Conservation (phyloP, 2,329 filamentous ascomycete species). For the Calonectria hongkongensis region DNA sequence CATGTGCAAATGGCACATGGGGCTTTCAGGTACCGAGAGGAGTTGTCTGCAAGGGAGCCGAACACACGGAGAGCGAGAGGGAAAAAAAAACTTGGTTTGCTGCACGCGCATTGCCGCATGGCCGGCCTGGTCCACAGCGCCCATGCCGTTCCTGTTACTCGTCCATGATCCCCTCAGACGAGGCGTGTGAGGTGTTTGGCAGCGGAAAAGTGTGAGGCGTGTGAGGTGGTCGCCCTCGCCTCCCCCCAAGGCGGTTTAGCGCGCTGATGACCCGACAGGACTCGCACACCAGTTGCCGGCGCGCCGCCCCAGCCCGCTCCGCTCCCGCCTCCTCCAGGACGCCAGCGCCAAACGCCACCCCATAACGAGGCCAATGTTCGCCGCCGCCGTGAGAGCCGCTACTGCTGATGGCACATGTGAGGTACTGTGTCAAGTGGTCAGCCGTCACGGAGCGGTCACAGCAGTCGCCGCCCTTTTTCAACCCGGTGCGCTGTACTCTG, state of each 20-base stretch:
- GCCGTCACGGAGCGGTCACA: constrained; percentile 16
- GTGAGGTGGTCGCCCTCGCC: constrained; percentile 23
- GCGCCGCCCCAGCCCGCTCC: constrained; percentile 40
- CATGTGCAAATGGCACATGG: constrained; percentile 41
- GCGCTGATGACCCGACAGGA: constrained; percentile 22
- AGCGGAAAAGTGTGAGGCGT: constrained; percentile 18
- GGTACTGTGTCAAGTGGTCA: constrained; percentile 26
- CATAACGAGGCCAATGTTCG: constrained; percentile 21
- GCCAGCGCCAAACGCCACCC: constrained; percentile 36
- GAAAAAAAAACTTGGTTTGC: constrained; percentile 23
- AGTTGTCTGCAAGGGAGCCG: constrained; percentile 40
- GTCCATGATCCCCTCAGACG: constrained; percentile 21
- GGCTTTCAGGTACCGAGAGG: constrained; percentile 37
- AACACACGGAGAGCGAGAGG: constrained; percentile 15
- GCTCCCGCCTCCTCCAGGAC: constrained; percentile 38
- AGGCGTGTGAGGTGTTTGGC: constrained; percentile 20
- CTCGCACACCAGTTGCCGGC: constrained; percentile 27
- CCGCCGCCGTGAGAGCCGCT: constrained; percentile 18
- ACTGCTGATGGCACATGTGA: constrained; percentile 18
- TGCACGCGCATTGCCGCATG: constrained; percentile 41
- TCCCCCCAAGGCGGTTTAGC: constrained; percentile 33
- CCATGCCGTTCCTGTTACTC: constrained; percentile 18
- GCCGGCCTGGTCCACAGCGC: constrained; percentile 24
- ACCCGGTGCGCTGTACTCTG: constrained; percentile 21
- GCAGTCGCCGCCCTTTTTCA: neutral